These are phyloP conservation scores for Rhizopogon salebrosus DNA, from an alignment of 768 basidiomycete species.

Conservation along the genomic window DNA sequence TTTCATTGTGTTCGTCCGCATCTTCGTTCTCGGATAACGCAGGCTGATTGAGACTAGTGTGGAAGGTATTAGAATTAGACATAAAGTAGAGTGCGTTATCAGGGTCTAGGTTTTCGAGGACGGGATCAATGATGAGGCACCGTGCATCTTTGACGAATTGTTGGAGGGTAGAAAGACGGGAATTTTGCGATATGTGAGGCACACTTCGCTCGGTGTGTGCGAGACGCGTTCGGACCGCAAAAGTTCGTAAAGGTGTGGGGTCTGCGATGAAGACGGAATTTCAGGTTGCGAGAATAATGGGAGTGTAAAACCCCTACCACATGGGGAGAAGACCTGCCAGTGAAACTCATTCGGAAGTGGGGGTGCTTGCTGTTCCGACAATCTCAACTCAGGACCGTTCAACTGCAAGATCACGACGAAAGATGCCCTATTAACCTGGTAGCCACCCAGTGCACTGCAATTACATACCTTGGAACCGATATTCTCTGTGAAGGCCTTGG, in stretches of 20 bases:
- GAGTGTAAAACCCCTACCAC: slow-evolving; percentile 37
- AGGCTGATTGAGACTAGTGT: slow-evolving; percentile 10
- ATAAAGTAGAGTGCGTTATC: slow-evolving; percentile 20
- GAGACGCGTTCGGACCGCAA: slow-evolving; percentile 36
- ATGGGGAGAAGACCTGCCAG: slow-evolving; percentile 54
- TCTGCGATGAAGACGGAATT: slow-evolving; percentile 33
- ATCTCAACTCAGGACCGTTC: slow-evolving; percentile 23
- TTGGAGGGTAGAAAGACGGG: slow-evolving; percentile 51
- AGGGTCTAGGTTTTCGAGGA: slow-evolving; percentile 23
- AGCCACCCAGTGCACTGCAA: neutral
- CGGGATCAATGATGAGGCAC: slow-evolving; percentile 43
- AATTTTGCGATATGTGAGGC: slow-evolving; percentile 36
- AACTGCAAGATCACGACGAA: slow-evolving; percentile 29
- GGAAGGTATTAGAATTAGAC: slow-evolving; percentile 22
- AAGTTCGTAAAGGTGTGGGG: slow-evolving; percentile 43
- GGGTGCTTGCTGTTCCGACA: slow-evolving; percentile 39
- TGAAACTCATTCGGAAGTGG: slow-evolving; percentile 45
- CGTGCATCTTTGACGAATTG: slow-evolving; percentile 50
- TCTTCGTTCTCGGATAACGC: slow-evolving; percentile 31
- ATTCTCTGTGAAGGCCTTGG: slow-evolving; percentile 29
- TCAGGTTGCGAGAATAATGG: neutral
- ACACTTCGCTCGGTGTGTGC: slow-evolving; percentile 32
- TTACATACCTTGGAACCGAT: slow-evolving; percentile 30
- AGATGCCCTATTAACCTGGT: slow-evolving; percentile 1
- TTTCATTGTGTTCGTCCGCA: slow-evolving; percentile 6